A percentile compares a stretch with the other conserved stretches of the same genome.
Evolutionary conservation across 2,329 filamentous ascomycete genomes (phyloP).

Genomic region (Fusarium cyanostomum): DNA sequence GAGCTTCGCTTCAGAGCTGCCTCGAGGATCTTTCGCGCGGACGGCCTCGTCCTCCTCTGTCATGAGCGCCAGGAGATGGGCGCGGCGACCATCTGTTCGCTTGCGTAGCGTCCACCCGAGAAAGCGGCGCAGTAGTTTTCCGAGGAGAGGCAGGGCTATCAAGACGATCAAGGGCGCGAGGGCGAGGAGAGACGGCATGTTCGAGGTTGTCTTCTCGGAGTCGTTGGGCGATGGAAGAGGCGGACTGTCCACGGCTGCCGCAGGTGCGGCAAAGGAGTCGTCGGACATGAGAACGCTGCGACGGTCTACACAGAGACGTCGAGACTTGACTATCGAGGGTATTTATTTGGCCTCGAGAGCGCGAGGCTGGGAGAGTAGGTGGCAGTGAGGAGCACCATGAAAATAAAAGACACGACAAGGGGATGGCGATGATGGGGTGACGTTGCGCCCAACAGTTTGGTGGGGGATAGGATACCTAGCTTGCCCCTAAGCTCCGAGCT

Average conservation of each 20-base stretch:
- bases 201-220: not conserved
- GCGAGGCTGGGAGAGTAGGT: slow-evolving; percentile 8
- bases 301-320: not conserved
- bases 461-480: slow-evolving; percentile 31
- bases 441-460: slow-evolving; percentile 26
- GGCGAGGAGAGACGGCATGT: slow-evolving; percentile 19
- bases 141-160: slow-evolving; percentile 41
- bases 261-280: not conserved
- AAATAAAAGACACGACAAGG: not conserved
- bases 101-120: slow-evolving; percentile 70
- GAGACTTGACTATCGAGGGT: not conserved
- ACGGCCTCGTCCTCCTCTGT: slow-evolving; percentile 56
- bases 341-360: slow-evolving; percentile 15
- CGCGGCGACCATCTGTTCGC: slow-evolving; percentile 70
- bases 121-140: slow-evolving; percentile 50
- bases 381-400: slow-evolving; percentile 13
- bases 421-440: slow-evolving; percentile 27
- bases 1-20: slow-evolving; percentile 67
- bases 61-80: slow-evolving; percentile 64
- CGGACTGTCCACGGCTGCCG: not conserved
- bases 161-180: slow-evolving; percentile 30
- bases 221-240: not conserved
- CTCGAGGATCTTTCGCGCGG: slow-evolving; percentile 47
- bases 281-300: not conserved
- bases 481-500: slow-evolving; percentile 13